These are phyloP conservation scores for Neurospora discreta DNA, from an alignment of 495 filamentous ascomycete genomes.

Conservation along the genomic window DNA sequence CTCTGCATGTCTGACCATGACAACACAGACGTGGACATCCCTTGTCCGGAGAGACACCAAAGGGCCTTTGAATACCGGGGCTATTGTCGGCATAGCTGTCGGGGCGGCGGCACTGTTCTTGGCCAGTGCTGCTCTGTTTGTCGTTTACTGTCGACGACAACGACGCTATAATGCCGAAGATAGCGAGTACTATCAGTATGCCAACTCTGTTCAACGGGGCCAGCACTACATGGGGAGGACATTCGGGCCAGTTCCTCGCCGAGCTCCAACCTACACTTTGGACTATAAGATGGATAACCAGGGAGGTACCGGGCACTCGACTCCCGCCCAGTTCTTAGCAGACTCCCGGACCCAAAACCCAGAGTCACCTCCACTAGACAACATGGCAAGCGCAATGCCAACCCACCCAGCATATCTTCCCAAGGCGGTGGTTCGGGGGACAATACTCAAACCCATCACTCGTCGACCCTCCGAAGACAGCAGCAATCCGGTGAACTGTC, in stretches of 20 bases:
- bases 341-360: constrained; percentile 3
- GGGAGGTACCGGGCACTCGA: constrained; percentile 19
- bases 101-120: constrained; percentile 29
- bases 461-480: constrained; percentile 10
- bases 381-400: constrained; percentile 24
- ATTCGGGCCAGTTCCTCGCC: neutral
- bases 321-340: constrained; percentile 12
- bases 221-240: constrained; percentile 3
- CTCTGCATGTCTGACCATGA: neutral
- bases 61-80: constrained; percentile 24
- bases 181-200: constrained; percentile 2
- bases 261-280: constrained; percentile 16
- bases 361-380: constrained; percentile 5
- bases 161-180: constrained; percentile 17
- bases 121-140: constrained; percentile 25
- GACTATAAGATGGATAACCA: constrained; percentile 21
- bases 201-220: neutral
- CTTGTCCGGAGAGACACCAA: neutral
- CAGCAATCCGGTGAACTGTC: neutral
- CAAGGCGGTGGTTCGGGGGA: constrained; percentile 21
- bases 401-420: constrained; percentile 40
- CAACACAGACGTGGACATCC: neutral
- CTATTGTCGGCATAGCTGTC: constrained; percentile 35
- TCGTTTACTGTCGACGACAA: constrained; percentile 31
- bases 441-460: constrained; percentile 10